Percentiles rank a stretch among this genome's conserved stretches.
Conservation (phyloP, 1,139 yeast genomes). For the Candida pseudoviswanathii region DNA sequence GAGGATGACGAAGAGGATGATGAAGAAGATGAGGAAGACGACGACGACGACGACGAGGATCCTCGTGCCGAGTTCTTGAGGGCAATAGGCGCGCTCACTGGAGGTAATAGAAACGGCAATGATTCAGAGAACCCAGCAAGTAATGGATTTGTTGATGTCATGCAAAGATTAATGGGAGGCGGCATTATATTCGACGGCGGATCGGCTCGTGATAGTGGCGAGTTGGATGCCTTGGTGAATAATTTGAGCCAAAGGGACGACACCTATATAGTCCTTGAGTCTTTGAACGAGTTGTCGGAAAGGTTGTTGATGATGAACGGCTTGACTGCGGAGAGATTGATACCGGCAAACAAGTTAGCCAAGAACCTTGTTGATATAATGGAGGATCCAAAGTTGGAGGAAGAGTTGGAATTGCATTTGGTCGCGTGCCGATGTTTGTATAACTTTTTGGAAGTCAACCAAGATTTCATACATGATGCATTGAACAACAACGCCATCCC, state of each 20-base stretch:
- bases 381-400: slow-evolving; percentile 57
- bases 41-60: slow-evolving; percentile 24
- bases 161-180: slow-evolving; percentile 43
- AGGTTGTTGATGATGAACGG: slow-evolving; percentile 69
- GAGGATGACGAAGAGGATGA: slow-evolving; percentile 24
- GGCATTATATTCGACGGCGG: slow-evolving; percentile 35
- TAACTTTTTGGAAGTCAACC: slow-evolving; percentile 77
- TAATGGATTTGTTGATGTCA: slow-evolving; percentile 35
- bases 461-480: slow-evolving; percentile 64
- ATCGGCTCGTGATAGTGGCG: slow-evolving; percentile 23
- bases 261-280: slow-evolving; percentile 52
- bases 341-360: slow-evolving; percentile 65
- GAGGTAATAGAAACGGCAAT: slow-evolving; percentile 9
- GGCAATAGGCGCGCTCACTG: slow-evolving; percentile 28
- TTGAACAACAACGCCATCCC: slow-evolving; percentile 70
- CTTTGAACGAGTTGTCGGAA: slow-evolving; percentile 64
- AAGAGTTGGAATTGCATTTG: slow-evolving; percentile 76
- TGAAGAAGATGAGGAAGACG: slow-evolving; percentile 20
- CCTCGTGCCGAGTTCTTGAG: slow-evolving; percentile 31
- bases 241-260: slow-evolving; percentile 49
- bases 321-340: slow-evolving; percentile 58
- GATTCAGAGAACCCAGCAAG: slow-evolving; percentile 10
- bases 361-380: slow-evolving; percentile 60
- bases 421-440: slow-evolving; percentile 85
- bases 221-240: slow-evolving; percentile 42